These are phyloP conservation scores for Dacryopinax spathularia DNA, from an alignment of 768 basidiomycete genomes.

Conservation along the genomic window DNA sequence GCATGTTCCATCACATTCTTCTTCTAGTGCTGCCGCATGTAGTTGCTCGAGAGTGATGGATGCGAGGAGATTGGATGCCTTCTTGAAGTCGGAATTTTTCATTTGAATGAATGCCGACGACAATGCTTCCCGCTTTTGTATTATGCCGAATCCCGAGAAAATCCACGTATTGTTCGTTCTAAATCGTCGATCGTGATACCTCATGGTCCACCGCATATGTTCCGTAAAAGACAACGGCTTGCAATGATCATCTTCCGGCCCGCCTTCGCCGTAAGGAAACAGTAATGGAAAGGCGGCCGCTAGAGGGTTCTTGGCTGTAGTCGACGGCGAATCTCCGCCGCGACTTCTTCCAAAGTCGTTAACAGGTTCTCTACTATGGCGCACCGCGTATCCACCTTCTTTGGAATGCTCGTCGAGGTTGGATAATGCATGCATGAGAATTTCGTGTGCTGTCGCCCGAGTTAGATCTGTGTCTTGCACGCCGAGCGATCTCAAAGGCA, in stretches of 20 bases:
- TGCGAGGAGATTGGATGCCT: not conserved
- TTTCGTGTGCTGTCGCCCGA: conserved; percentile 13
- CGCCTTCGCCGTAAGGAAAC: conserved; percentile 28
- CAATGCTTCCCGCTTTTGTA: not conserved
- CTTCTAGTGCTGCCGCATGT: not conserved
- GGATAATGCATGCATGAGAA: conserved; percentile 21
- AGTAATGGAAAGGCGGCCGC: conserved; percentile 19
- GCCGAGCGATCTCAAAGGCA: conserved; percentile 21
- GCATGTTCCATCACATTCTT: not conserved
- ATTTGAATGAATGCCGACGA: not conserved
- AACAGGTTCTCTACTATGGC: conserved; percentile 16
- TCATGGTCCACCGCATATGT: conserved; percentile 6
- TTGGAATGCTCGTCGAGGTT: conserved; percentile 15
- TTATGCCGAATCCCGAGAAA: conserved; percentile 5
- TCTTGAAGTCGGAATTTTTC: not conserved
- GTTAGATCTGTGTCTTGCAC: conserved; percentile 21
- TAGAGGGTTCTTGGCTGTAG: conserved; percentile 1
- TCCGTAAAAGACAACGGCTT: not conserved
- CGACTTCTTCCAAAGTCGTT: conserved; percentile 14
- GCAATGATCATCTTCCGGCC: conserved; percentile 17
- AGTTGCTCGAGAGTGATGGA: not conserved
- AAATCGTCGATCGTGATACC: conserved; percentile 7
- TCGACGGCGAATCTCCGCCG: conserved; percentile 14
- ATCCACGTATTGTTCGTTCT: not conserved
- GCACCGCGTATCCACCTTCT: conserved; percentile 19